Conservation (phyloP, 1,284 basidiomycete genomes). For the Mycena citricolor region DNA sequence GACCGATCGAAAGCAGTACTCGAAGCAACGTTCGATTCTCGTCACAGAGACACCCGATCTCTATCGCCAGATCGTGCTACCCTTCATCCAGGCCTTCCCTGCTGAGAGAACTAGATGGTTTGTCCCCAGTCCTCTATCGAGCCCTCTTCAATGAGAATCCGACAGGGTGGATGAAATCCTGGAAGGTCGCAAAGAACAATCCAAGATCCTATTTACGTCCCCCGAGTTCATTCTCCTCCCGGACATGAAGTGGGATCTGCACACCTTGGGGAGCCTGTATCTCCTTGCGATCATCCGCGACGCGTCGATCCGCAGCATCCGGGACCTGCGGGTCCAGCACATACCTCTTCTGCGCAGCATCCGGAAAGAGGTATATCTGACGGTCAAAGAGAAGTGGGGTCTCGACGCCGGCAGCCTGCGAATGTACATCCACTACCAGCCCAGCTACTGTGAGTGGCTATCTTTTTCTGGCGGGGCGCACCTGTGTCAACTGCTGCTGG, state of each 20-base stretch:
- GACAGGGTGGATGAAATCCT: constrained; percentile 87
- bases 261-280: constrained; percentile 69
- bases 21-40: constrained; percentile 70
- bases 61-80: constrained; percentile 69
- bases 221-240: constrained; percentile 83
- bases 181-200: constrained; percentile 75
- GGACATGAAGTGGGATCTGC: constrained; percentile 94
- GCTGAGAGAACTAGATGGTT: constrained; percentile 81
- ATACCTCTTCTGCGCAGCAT: constrained; percentile 72
- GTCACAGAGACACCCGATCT: constrained; percentile 80
- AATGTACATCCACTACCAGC: constrained; percentile 94
- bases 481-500: neutral
- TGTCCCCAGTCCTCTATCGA: constrained; percentile 19
- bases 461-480: neutral
- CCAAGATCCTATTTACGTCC: constrained; percentile 72
- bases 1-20: constrained; percentile 56
- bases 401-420: constrained; percentile 61
- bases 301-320: constrained; percentile 59
- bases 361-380: constrained; percentile 47
- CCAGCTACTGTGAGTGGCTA: constrained; percentile 83
- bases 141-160: neutral
- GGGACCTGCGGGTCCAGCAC: constrained; percentile 69
- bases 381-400: constrained; percentile 64
- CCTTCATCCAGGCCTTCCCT: constrained; percentile 79
- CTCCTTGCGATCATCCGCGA: constrained; percentile 70